Evolutionary conservation across 2,329 filamentous ascomycete species (phyloP).

Genomic region (Ophiostoma triangulosporum): DNA sequence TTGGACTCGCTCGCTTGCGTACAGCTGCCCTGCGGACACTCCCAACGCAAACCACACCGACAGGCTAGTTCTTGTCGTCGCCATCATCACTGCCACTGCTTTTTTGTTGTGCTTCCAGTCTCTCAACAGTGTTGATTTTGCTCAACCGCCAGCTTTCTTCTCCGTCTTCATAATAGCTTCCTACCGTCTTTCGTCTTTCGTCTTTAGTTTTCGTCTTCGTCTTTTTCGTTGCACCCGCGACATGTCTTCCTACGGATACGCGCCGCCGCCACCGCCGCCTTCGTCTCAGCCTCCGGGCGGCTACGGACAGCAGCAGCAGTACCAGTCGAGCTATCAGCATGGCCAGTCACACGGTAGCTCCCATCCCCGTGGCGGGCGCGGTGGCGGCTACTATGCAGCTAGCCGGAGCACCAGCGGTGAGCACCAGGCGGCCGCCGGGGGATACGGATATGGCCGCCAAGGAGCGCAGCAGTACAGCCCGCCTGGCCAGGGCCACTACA

Average conservation of each 20-base stretch:
- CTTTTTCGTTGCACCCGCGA: neutral
- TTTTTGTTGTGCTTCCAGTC: neutral
- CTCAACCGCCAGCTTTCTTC: neutral
- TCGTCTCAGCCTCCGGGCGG: constrained; percentile 22
- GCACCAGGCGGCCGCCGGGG: constrained; percentile 18
- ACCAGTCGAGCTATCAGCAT: constrained; percentile 20
- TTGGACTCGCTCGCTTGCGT: neutral
- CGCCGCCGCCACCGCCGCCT: constrained; percentile 39
- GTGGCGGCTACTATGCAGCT: constrained; percentile 25
- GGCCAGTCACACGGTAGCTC: constrained; percentile 8
- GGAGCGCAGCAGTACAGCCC: constrained; percentile 14
- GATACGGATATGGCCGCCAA: constrained; percentile 30
- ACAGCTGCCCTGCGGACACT: neutral
- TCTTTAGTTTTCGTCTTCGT: neutral
- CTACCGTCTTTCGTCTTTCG: neutral
- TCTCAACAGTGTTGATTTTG: neutral
- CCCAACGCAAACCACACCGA: neutral
- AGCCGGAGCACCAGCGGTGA: constrained; percentile 31
- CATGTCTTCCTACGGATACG: constrained; percentile 42
- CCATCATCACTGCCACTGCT: neutral
- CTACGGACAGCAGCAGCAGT: constrained; percentile 26
- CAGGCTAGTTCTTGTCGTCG: neutral
- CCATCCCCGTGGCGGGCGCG: constrained; percentile 22
- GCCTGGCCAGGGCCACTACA: constrained; percentile 14
- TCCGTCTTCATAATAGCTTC: neutral